phyloP scores from a whole-genome alignment of 2,329 filamentous ascomycete species.

The Basipetospora chlamydospora region DNA sequence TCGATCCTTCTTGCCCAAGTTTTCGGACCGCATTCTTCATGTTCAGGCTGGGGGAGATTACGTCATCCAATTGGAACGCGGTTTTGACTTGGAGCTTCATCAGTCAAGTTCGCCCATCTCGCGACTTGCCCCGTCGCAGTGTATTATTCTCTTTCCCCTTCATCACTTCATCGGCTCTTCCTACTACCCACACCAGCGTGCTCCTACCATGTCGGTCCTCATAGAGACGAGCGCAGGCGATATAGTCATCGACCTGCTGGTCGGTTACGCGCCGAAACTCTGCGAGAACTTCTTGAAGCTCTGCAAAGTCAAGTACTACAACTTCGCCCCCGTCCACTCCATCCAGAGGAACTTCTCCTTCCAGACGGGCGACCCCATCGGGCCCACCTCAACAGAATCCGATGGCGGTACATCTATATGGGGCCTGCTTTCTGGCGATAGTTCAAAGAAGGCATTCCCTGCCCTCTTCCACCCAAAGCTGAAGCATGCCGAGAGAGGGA shows the following conservation, averaged over 20 bases:
- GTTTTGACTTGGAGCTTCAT: too few relatives aligned
- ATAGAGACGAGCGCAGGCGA: conserved; percentile 88
- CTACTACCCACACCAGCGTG: too few relatives aligned
- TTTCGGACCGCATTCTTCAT: too few relatives aligned
- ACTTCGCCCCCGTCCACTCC: conserved; percentile 83
- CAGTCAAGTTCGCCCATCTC: too few relatives aligned
- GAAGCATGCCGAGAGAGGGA: conserved; percentile 79
- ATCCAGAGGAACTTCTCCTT: conserved; percentile 94
- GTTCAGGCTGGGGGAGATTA: too few relatives aligned
- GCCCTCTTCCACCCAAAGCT: conserved; percentile 77
- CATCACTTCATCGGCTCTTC: too few relatives aligned
- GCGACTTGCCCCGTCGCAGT: too few relatives aligned
- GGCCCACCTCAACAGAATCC: conserved; percentile 67
- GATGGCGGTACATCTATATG: conserved; percentile 92
- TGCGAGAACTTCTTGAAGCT: conserved; percentile 99
- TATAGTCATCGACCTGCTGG: conserved; percentile 83
- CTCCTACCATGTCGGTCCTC: conserved; percentile 96
- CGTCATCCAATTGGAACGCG: too few relatives aligned
- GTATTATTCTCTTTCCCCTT: too few relatives aligned
- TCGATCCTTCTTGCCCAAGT: neutral
- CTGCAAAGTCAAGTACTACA: conserved; percentile 98
- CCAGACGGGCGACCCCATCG: conserved; percentile 88
- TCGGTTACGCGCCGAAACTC: conserved; percentile 76
- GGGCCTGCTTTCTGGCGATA: conserved; percentile 57
- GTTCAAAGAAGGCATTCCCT: conserved; percentile 61